These are phyloP conservation scores for Cryphonectria parasitica DNA, from an alignment of 2,329 filamentous ascomycete species.

Conservation along the genomic window DNA sequence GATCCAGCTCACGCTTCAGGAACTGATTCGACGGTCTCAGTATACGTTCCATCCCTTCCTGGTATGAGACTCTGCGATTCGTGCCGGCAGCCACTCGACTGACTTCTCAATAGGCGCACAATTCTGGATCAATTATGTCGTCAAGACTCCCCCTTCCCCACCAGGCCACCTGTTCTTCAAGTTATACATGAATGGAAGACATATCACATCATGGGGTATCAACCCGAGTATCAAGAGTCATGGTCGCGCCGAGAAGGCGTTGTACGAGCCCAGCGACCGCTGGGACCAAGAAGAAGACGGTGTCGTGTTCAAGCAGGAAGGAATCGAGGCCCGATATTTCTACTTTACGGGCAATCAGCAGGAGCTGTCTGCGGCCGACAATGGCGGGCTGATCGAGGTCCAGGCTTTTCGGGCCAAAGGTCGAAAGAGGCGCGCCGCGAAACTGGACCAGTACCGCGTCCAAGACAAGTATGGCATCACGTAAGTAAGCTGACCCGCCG, in stretches of 20 bases:
- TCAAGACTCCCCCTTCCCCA: slow-evolving; percentile 41
- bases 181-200: slow-evolving; percentile 57
- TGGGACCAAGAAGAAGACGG: slow-evolving; percentile 47
- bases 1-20: slow-evolving; percentile 39
- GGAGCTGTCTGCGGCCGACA: slow-evolving; percentile 47
- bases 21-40: slow-evolving; percentile 50
- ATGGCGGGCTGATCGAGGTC: slow-evolving; percentile 61
- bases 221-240: slow-evolving; percentile 41
- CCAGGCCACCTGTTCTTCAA: slow-evolving; percentile 57
- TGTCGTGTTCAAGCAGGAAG: slow-evolving; percentile 39
- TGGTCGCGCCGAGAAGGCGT: slow-evolving; percentile 49
- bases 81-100: background rate
- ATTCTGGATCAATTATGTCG: slow-evolving; percentile 56
- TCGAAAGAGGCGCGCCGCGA: slow-evolving; percentile 47
- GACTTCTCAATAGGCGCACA: slow-evolving; percentile 45
- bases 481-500: slow-evolving; percentile 44
- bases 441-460: slow-evolving; percentile 47
- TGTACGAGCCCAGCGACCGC: slow-evolving; percentile 52
- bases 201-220: slow-evolving; percentile 57
- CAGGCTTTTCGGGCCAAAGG: slow-evolving; percentile 56
- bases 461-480: slow-evolving; percentile 57
- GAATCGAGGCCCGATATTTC: slow-evolving; percentile 56
- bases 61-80: slow-evolving; percentile 41
- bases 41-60: slow-evolving; percentile 60
- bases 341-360: slow-evolving; percentile 48